Evolutionary conservation across 345 rosid species (phyloP), one percentile per base, ranked within the genome.

Genomic region (Reutealis trisperma): DNA sequence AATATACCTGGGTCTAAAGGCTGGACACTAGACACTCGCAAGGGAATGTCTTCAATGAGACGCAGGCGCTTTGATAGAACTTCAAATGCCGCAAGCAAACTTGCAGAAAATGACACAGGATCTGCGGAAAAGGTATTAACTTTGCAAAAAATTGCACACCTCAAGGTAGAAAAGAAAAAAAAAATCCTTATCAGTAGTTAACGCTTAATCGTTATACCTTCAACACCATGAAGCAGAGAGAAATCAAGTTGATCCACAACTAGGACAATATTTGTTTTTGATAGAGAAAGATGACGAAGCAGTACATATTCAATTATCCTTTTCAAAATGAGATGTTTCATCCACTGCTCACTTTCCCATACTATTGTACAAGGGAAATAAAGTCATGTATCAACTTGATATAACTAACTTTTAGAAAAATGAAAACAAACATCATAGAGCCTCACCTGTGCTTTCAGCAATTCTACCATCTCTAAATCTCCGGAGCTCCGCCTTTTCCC

Each of bases 381-480:
- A 78, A 80, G 41, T 62, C 62, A 69, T 73, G 47, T 78, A 69
- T 79, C 70, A 78, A 73, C 75, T 54, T 34, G 63, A 42, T 32
- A 60, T 32, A 25, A 73, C 5, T 41, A 24, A 77, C 58, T 57
- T 2, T 6, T 32, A 32, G 9, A 42, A 73, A 76, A 49, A 11
- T 58, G 7, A 63, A 34, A 22, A 72, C 59, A 73, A 81, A 61
- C 65, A 82, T 47, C 61, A 22, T 68, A 65, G 59, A 70, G 77
- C 72, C 84, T 82, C 73, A 93, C 97, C 94, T 82, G 92, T 88
- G 87, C 99, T 93, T 91, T 95, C 98, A 9, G 97, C 93, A 81
- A 93, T 95, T 84, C 77, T 89, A 47, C 99, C 98, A 90, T 95
- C 98, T 83, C 90, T 91, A 83, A 93, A 93, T 88, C 96, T 89